phyloP scores from a whole-genome alignment of 2,329 filamentous ascomycete species.

The Colletotrichum abscissum region DNA sequence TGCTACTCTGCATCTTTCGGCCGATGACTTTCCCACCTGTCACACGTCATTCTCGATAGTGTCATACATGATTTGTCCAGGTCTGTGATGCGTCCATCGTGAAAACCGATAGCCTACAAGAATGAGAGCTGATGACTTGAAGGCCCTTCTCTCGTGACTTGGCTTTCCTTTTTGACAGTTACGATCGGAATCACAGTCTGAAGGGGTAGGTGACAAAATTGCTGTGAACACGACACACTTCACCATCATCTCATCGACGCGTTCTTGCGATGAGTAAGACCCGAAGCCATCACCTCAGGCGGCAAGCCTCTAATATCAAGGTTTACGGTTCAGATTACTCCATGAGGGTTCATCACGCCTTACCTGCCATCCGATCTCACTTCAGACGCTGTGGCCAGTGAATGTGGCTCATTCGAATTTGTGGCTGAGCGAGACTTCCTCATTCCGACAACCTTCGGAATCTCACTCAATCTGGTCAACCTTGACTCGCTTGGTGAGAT shows the following conservation, averaged over 20 bases:
- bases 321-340: too few relatives aligned
- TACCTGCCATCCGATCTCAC: slow-evolving; percentile 29
- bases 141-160: neutral
- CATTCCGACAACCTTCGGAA: neutral
- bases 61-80: neutral
- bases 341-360: too few relatives aligned
- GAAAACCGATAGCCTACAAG: neutral
- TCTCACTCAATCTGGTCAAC: too few relatives aligned
- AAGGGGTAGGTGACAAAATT: neutral
- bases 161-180: neutral
- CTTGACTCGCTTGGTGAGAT: neutral
- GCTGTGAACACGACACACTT: neutral
- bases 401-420: neutral
- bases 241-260: neutral
- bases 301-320: neutral
- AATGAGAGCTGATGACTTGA: neutral
- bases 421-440: neutral
- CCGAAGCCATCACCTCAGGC: neutral
- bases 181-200: neutral
- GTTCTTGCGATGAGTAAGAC: neutral
- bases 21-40: slow-evolving; percentile 13
- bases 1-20: neutral
- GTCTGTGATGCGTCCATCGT: neutral
- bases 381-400: slow-evolving; percentile 12
- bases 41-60: slow-evolving; percentile 16